A percentile compares a stretch with the other conserved stretches of the same genome.
Conservation (phyloP, 208 protist species). For the Leishmania major region DNA sequence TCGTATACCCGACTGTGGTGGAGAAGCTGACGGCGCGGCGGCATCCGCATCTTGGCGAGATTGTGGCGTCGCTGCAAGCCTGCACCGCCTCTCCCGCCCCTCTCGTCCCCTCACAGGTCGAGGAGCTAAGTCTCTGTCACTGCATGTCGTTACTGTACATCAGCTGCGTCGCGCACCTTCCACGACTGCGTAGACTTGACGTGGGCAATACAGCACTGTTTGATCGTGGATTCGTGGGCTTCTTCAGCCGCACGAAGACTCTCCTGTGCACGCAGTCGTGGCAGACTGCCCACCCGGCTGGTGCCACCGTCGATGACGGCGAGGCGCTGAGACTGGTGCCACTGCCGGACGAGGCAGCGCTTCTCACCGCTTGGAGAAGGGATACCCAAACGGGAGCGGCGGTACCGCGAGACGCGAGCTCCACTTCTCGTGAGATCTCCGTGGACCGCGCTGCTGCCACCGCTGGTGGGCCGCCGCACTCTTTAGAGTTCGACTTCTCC, state of each 20-base stretch:
- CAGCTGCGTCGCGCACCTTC: conserved; percentile 32
- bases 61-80: neutral
- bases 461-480: neutral
- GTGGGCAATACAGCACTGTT: conserved; percentile 16
- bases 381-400: neutral
- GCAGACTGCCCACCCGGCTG: neutral
- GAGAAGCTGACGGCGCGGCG: neutral
- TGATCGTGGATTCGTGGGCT: conserved; percentile 25
- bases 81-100: neutral
- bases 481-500: conserved; percentile 7
- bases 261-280: conserved; percentile 9
- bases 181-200: conserved; percentile 19
- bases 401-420: neutral
- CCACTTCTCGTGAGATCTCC: neutral
- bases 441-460: neutral
- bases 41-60: neutral
- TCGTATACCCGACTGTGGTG: conserved; percentile 20
- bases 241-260: conserved; percentile 6
- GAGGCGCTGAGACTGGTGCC: neutral
- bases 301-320: neutral
- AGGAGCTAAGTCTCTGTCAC: conserved; percentile 18
- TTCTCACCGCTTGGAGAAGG: conserved; percentile 21
- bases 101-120: conserved; percentile 18
- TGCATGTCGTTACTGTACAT: conserved; percentile 28
- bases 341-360: conserved; percentile 20